phyloP scores from a whole-genome alignment of 2,329 filamentous ascomycete genomes.

The Huntiella decipiens region DNA sequence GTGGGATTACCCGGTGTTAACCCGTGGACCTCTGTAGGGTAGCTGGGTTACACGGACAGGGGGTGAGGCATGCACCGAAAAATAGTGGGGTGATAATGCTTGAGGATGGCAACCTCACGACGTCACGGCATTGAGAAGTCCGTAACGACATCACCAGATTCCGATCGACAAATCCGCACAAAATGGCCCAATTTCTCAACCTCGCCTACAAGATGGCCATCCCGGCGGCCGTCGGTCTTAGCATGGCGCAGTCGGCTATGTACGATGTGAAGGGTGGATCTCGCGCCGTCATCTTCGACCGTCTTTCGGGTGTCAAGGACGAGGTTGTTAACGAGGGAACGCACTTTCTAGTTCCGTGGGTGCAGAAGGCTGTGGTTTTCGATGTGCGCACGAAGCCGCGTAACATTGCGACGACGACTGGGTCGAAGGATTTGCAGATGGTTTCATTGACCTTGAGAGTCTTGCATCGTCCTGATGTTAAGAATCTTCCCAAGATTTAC shows the following conservation, averaged over 20 bases:
- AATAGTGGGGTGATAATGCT: too few relatives aligned
- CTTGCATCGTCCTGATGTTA: constrained; percentile 82
- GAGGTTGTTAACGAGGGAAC: constrained; percentile 87
- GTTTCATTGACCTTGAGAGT: constrained; percentile 94
- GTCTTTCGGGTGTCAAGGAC: constrained; percentile 80
- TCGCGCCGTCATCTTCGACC: constrained; percentile 94
- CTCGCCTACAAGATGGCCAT: constrained; percentile 50
- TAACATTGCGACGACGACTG: constrained; percentile 93
- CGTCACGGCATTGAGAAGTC: too few relatives aligned
- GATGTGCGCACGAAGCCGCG: constrained; percentile 94
- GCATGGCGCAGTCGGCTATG: constrained; percentile 56
- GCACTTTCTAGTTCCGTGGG: constrained; percentile 88
- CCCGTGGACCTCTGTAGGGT: too few relatives aligned
- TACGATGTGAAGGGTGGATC: constrained; percentile 95
- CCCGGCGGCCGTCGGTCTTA: constrained; percentile 49
- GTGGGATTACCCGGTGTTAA: too few relatives aligned
- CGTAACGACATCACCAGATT: too few relatives aligned
- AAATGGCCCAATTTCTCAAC: constrained; percentile 24
- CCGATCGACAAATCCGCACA: neutral
- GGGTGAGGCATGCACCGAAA: too few relatives aligned
- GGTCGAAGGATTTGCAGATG: constrained; percentile 99
- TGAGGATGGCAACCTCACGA: too few relatives aligned
- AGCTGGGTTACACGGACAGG: too few relatives aligned
- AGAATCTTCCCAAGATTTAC: constrained; percentile 90
- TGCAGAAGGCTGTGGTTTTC: constrained; percentile 86